Evolutionary conservation across 139 green algal genomes (phyloP), one percentile per base, ranked within the genome.

Genomic region (Trebouxia sp.): DNA sequence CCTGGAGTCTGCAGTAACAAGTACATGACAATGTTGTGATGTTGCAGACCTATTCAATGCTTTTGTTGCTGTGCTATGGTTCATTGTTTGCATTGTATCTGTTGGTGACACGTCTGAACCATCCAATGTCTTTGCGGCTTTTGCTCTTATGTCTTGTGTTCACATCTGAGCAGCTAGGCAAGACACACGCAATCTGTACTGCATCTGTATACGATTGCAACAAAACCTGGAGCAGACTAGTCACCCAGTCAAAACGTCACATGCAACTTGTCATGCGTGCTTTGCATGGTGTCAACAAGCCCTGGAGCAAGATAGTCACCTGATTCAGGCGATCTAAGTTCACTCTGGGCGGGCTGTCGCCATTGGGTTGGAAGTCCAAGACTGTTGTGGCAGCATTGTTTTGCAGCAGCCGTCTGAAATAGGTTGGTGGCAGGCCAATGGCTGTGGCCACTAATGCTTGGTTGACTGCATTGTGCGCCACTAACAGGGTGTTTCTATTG

Each of bases 401-500:
- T 85, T 94, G 88, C 35, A 94, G 85, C 37, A 97, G 76, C 20
- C 88, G 53, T 5, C 94, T 87, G 86, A 99, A 99, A 83, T 92
- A 92, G 35, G 69, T 37, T 8, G 92, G 89, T 8, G 89, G 85
- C 58, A 98, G 76, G 24, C 92, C 92, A 38, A 96, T 80, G 8
- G 95, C 94, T 1, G 88, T 93, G 26, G 76, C 89, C 8, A 98
- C 80, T 43, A 98, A 83, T 3, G 91, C 92, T 85, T 98, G 94
- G 85, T 99, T 99, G 42, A 97, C 93, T 24, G 95, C 95, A 79
- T 99, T 99, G 87, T 99, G 96, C 0, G 96, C 96, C 1, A 99
- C 96, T 26, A 99, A 89, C 66, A 98, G 91, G 15, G 83, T 56
- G 83, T 78, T 87, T 39, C 45, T 26, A 22, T 22, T 43, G 43